These are phyloP conservation scores for Emmonsiellopsis sp. DNA, from an alignment of 2,329 filamentous ascomycete species.

Conservation along the genomic window DNA sequence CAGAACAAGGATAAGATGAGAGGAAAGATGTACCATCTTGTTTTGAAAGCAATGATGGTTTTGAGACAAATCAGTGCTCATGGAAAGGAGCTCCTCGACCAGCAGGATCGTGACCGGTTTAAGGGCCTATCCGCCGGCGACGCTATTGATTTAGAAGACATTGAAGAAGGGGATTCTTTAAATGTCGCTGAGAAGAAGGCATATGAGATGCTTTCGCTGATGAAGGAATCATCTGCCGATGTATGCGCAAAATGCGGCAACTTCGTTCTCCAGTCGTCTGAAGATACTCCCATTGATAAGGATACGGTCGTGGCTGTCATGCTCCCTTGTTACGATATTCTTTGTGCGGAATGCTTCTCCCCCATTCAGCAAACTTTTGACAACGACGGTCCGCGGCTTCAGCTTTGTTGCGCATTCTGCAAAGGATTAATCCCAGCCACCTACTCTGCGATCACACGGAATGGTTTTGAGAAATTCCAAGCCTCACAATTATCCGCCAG, in stretches of 20 bases:
- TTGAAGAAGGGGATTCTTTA: slow-evolving; percentile 52
- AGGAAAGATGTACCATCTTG: slow-evolving; percentile 85
- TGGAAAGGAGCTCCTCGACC: slow-evolving; percentile 79
- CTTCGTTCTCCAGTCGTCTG: slow-evolving; percentile 41
- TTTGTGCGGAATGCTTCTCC: slow-evolving; percentile 66
- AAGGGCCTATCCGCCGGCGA: slow-evolving; percentile 75
- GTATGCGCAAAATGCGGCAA: slow-evolving; percentile 60
- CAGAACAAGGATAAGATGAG: slow-evolving; percentile 59
- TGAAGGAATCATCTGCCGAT: slow-evolving; percentile 72
- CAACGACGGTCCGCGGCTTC: slow-evolving; percentile 32
- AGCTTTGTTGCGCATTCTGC: slow-evolving; percentile 57
- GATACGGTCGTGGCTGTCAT: slow-evolving; percentile 56
- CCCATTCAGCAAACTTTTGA: slow-evolving; percentile 47
- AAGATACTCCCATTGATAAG: slow-evolving; percentile 42
- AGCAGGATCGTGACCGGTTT: slow-evolving; percentile 70
- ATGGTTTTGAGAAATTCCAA: slow-evolving; percentile 39
- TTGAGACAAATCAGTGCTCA: slow-evolving; percentile 87
- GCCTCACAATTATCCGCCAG: slow-evolving; percentile 49
- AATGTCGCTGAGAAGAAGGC: slow-evolving; percentile 60
- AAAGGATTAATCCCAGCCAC: slow-evolving; percentile 51
- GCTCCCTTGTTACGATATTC: slow-evolving; percentile 76
- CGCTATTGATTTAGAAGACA: slow-evolving; percentile 81
- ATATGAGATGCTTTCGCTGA: slow-evolving; percentile 75
- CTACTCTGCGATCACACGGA: slow-evolving; percentile 60
- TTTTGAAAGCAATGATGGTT: slow-evolving; percentile 81